Base-by-base conservation (phyloP, 352 stramenopile species). In the Peronosclerospora sorghi region DNA sequence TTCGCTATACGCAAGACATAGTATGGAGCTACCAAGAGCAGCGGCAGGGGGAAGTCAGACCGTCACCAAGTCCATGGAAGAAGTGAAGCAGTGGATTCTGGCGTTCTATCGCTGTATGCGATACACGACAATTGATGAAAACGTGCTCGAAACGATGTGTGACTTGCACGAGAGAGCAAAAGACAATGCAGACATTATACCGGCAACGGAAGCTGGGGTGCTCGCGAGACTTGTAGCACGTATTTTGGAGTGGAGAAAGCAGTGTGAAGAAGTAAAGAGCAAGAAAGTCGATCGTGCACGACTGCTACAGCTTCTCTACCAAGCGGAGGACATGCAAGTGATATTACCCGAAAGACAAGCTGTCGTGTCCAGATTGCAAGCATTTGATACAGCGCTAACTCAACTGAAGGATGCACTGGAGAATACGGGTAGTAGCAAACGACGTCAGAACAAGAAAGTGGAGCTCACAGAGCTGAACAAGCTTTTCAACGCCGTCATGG, bases 1-100 rank as follows among this genome's bases (percentile, higher is more conserved):
- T 50, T 74, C 74, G 6, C 42, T 94, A 49, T 90, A 89, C 37
- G 78, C 81, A n/a, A 54, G 60, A 12, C 81, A 91, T 45, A 88
- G 72, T 39, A 86, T 89, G 32, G 73, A 89, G 42, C 42, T 86
- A 15, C 72, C 72, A 2, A 63, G 61, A 18, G 49, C 62, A 13
- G 55, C 45, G 18, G 34, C 32, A 20, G 26, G 18, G 1, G 35
- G 12, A 19, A 39, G 48, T 12, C 24, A 41, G 4, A 38, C 18
- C 9, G 8, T 35, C 30, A 50, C 32, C 5, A 63, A 69, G 24
- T 14, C 20, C 0, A 58, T 52, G 5, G 77, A 82, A 14, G 49
- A 74, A 30, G 64, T 62, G 35, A 64, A 58, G 30, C 72, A 71
- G 36, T 90, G 77, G 77, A 53, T 85, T 8, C 28, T 66, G 8